These are phyloP conservation scores for Xylariaceae sp. DNA, from an alignment of 2,329 filamentous ascomycete species.

Conservation along the genomic window DNA sequence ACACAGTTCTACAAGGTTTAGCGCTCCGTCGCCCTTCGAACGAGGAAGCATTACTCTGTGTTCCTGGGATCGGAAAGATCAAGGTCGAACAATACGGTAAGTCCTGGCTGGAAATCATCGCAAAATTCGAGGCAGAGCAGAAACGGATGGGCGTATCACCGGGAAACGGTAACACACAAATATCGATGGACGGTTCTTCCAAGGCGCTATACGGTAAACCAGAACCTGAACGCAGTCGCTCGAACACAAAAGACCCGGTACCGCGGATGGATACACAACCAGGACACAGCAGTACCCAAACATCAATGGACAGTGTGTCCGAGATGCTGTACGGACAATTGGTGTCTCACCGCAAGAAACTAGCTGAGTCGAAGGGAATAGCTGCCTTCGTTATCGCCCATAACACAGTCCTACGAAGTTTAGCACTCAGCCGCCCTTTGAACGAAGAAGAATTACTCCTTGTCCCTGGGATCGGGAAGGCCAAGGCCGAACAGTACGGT, in stretches of 20 bases:
- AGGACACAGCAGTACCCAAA: not conserved
- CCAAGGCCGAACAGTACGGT: not conserved
- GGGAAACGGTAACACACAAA: too few relatives aligned
- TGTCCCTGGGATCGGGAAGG: not conserved
- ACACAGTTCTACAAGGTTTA: constrained; percentile 1
- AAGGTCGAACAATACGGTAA: constrained; percentile 10
- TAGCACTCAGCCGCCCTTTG: not conserved
- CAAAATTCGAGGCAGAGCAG: constrained; percentile 6
- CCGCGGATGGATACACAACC: too few relatives aligned
- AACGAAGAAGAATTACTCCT: not conserved
- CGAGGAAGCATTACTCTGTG: constrained; percentile 5
- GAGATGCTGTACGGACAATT: constrained; percentile 2
- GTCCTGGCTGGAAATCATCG: constrained; percentile 17
- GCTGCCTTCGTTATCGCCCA: not conserved
- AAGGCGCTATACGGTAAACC: too few relatives aligned
- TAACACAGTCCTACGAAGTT: not conserved
- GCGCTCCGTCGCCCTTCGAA: constrained; percentile 11
- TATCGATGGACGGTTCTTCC: too few relatives aligned
- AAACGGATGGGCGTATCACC: too few relatives aligned
- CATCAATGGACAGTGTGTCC: constrained; percentile 3
- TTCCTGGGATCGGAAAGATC: constrained; percentile 5
- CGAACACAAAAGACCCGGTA: too few relatives aligned
- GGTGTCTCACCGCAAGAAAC: not conserved
- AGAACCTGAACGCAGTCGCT: too few relatives aligned
- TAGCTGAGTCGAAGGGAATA: too few relatives aligned